These are phyloP conservation scores for Paraleonurus japonicus DNA, from an alignment of 257 asterid species.

Conservation along the genomic window DNA sequence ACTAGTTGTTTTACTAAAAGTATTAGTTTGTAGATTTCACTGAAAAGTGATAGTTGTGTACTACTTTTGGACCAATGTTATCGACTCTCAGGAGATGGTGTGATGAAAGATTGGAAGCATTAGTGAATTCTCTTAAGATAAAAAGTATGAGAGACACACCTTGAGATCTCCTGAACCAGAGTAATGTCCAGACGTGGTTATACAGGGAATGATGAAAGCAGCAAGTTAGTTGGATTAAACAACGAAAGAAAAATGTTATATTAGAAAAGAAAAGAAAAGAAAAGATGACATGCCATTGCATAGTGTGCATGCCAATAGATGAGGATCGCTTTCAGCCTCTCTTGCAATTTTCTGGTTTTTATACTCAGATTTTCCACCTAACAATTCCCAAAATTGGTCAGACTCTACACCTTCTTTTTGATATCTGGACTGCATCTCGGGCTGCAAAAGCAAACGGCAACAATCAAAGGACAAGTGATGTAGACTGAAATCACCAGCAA, in stretches of 20 bases:
- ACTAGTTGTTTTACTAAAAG: background rate
- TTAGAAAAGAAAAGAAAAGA: slow-evolving; percentile 19
- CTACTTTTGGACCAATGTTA: background rate
- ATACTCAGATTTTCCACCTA: slow-evolving; percentile 71
- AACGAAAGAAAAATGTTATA: background rate
- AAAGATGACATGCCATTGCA: slow-evolving; percentile 37
- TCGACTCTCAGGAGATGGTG: background rate
- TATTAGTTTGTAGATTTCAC: background rate
- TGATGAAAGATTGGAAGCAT: background rate
- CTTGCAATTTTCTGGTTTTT: slow-evolving; percentile 51
- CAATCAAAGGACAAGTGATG: slow-evolving; percentile 18
- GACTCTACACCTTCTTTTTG: slow-evolving; percentile 86
- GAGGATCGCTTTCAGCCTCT: slow-evolving; percentile 67
- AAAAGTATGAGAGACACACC: slow-evolving; percentile 41
- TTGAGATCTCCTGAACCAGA: slow-evolving; percentile 69
- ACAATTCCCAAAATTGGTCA: slow-evolving; percentile 68
- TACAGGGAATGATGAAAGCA: slow-evolving; percentile 29
- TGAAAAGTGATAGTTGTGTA: background rate
- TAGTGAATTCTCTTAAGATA: slow-evolving; percentile 5
- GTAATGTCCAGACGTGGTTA: slow-evolving; percentile 32
- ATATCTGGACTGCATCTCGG: slow-evolving; percentile 57
- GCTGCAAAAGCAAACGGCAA: slow-evolving; percentile 44
- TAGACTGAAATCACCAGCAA: slow-evolving; percentile 10
- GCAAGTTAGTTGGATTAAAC: slow-evolving; percentile 38
- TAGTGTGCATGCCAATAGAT: slow-evolving; percentile 54